Conservation (phyloP, 75 land plant genomes). For the Cryptomeria japonica region DNA sequence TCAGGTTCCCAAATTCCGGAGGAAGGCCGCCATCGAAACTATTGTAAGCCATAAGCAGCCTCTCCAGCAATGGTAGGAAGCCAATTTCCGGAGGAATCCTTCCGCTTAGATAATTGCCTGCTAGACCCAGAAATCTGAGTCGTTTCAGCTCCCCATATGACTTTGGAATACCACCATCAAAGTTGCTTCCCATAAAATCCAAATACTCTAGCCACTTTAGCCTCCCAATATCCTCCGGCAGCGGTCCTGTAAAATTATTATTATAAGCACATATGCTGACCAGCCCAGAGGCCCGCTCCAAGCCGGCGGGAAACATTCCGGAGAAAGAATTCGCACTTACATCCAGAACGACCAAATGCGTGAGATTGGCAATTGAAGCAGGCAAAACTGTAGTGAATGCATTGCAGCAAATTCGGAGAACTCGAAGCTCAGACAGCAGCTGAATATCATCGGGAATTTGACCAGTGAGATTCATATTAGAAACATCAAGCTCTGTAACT, state of each 20-base stretch:
- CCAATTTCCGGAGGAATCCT: conserved; percentile 61
- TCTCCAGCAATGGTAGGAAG: conserved; percentile 53
- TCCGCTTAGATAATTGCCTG: conserved; percentile 67
- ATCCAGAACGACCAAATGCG: conserved; percentile 37
- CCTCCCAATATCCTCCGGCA: conserved; percentile 66
- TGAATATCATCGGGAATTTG: conserved; percentile 37
- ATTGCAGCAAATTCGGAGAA: conserved; percentile 54
- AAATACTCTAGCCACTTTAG: conserved; percentile 56
- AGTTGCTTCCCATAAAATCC: conserved; percentile 80
- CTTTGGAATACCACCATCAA: conserved; percentile 65
- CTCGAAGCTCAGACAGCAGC: conserved; percentile 22
- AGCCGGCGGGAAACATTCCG: conserved; percentile 51
- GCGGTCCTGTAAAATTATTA: conserved; percentile 67
- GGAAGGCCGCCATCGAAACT: conserved; percentile 66
- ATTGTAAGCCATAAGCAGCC: conserved; percentile 76
- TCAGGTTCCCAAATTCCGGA: conserved; percentile 62
- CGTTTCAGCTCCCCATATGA: conserved; percentile 49
- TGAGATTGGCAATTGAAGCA: conserved; percentile 38
- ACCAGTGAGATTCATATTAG: conserved; percentile 72
- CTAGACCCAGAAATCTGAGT: conserved; percentile 71
- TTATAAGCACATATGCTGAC: conserved; percentile 50
- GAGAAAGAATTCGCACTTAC: conserved; percentile 49
- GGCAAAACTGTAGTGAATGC: conserved; percentile 47
- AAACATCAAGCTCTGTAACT: conserved; percentile 63
- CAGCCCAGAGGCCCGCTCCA: conserved; percentile 28